These are phyloP conservation scores for Fimicolochytrium jonesii DNA, from an alignment of 192 early-diverging fungal species.

Conservation along the genomic window DNA sequence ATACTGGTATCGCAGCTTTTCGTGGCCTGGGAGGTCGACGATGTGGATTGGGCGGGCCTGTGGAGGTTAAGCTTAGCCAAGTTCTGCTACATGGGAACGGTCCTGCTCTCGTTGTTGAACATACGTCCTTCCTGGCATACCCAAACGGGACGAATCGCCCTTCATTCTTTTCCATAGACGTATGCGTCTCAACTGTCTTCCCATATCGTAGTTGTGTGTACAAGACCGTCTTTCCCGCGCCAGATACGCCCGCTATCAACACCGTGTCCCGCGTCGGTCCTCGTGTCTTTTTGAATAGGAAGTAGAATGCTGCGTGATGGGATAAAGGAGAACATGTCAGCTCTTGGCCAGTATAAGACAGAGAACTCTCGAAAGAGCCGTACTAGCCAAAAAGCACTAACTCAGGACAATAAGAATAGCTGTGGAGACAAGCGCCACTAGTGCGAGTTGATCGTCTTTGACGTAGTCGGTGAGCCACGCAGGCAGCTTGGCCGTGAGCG, in stretches of 20 bases:
- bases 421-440: too few relatives aligned
- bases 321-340: too few relatives aligned
- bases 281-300: neutral
- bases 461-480: too few relatives aligned
- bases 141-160: slow-evolving; percentile 40
- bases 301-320: neutral
- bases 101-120: too few relatives aligned
- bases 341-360: too few relatives aligned
- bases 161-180: slow-evolving; percentile 73
- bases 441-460: too few relatives aligned
- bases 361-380: too few relatives aligned
- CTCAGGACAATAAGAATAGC: too few relatives aligned
- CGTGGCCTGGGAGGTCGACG: slow-evolving; percentile 88
- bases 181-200: slow-evolving; percentile 46
- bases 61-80: neutral
- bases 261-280: slow-evolving; percentile 27
- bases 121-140: too few relatives aligned
- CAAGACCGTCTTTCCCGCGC: slow-evolving; percentile 42
- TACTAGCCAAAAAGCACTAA: too few relatives aligned
- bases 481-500: too few relatives aligned
- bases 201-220: slow-evolving; percentile 48
- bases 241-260: slow-evolving; percentile 34
- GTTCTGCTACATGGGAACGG: neutral
- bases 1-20: slow-evolving; percentile 70
- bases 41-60: slow-evolving; percentile 1